phyloP scores from a whole-genome alignment of 2,329 filamentous ascomycete genomes.

The Aureobasidium lini region DNA sequence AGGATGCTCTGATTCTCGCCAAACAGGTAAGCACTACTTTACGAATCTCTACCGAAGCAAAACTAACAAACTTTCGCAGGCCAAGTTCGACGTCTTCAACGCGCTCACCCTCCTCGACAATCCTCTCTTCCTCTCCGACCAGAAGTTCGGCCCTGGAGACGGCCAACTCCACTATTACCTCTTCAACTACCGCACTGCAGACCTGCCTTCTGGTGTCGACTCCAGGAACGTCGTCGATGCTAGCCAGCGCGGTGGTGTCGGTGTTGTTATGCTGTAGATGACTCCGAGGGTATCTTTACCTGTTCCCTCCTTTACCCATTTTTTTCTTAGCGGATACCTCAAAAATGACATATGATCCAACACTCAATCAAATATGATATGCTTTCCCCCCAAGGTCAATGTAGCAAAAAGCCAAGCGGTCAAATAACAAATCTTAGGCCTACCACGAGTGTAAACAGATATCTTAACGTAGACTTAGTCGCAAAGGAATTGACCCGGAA shows the following conservation, averaged over 20 bases:
- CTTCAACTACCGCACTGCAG: conserved; percentile 88
- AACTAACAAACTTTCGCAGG: conserved; percentile 31
- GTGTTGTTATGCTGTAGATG: conserved; percentile 71
- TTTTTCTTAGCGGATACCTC: too few relatives aligned
- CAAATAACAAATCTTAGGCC: too few relatives aligned
- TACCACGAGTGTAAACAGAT: too few relatives aligned
- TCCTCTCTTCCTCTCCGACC: conserved; percentile 81
- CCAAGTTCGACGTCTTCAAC: conserved; percentile 93
- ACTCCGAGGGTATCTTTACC: neutral
- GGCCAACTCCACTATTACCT: conserved; percentile 95
- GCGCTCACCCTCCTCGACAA: conserved; percentile 92
- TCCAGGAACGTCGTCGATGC: conserved; percentile 69
- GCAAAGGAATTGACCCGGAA: too few relatives aligned
- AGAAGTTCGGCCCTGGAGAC: conserved; percentile 91
- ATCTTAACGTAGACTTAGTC: too few relatives aligned
- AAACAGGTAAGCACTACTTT: conserved; percentile 52
- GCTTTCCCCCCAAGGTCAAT: too few relatives aligned
- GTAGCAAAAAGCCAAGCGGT: too few relatives aligned
- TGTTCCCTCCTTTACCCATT: too few relatives aligned
- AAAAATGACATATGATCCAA: too few relatives aligned
- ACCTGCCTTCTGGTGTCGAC: conserved; percentile 80
- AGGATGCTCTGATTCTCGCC: conserved; percentile 79
- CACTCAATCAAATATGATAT: too few relatives aligned
- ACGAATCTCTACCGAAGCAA: neutral
- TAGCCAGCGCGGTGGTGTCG: conserved; percentile 74